Evolutionary conservation across 2,329 filamentous ascomycete genomes (phyloP).

Genomic region (Davidsoniella eucalypti): DNA sequence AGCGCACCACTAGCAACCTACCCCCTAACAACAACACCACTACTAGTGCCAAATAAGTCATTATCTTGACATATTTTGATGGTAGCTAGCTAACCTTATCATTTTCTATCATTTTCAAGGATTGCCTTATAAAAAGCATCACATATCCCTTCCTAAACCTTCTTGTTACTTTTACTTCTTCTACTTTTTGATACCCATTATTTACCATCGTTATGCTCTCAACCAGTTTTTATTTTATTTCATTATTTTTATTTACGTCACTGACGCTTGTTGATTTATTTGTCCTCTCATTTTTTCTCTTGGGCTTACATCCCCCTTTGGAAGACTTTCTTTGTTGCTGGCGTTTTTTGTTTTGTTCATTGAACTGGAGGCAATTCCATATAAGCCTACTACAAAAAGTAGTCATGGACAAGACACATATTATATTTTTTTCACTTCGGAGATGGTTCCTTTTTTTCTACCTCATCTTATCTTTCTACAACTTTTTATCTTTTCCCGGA

Average conservation of each 20-base stretch:
- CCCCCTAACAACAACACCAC: not conserved
- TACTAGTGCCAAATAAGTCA: not conserved
- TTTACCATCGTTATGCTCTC: constrained; percentile 13
- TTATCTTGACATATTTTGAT: not conserved
- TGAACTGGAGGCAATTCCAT: no score
- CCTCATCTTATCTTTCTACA: no score
- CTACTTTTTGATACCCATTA: constrained; percentile 15
- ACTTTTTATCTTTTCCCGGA: no score
- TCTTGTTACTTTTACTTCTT: constrained; percentile 7
- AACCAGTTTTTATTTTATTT: not conserved
- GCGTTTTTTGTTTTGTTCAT: no score
- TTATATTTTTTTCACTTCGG: no score
- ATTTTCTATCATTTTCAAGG: not conserved
- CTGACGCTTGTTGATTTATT: not conserved
- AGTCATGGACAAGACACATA: no score
- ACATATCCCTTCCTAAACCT: not conserved
- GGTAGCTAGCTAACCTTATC: not conserved
- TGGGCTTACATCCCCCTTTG: not conserved
- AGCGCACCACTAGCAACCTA: constrained; percentile 20
- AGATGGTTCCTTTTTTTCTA: no score
- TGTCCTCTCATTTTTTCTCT: not conserved
- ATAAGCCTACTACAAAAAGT: no score
- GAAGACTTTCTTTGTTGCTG: no score
- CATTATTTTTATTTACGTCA: no score
- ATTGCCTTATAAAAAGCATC: not conserved